These are phyloP conservation scores for Yarrowia galli DNA, from an alignment of 1,139 yeast genomes.

Conservation along the genomic window DNA sequence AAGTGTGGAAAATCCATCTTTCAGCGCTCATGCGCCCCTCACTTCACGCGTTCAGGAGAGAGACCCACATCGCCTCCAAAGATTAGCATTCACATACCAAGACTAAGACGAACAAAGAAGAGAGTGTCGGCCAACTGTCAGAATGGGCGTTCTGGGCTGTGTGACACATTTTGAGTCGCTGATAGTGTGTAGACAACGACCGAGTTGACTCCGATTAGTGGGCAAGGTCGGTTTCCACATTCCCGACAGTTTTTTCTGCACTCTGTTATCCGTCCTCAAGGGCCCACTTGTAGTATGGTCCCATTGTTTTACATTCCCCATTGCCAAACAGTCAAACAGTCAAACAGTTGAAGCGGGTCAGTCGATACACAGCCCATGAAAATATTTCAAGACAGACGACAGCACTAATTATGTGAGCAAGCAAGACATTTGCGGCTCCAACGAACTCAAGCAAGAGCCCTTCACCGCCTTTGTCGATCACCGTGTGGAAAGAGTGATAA, in stretches of 20 bases:
- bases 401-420: background rate
- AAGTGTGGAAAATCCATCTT: background rate
- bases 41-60: constrained; percentile 1
- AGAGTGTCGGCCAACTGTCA: background rate
- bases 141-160: constrained; percentile 2
- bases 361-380: constrained; percentile 14
- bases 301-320: constrained; percentile 5
- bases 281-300: background rate
- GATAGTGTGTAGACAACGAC: background rate
- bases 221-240: no score
- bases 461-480: background rate
- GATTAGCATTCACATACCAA: constrained; percentile 14
- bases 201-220: background rate
- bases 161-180: background rate
- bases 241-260: background rate
- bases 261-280: background rate
- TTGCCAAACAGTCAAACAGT: background rate
- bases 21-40: background rate
- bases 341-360: constrained; percentile 2
- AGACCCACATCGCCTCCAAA: background rate
- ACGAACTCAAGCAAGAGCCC: background rate
- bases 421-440: constrained; percentile 1
- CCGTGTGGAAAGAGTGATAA: background rate
- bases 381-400: constrained; percentile 1
- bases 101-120: constrained; percentile 10